Base-by-base conservation (phyloP, 805 yeast species). In the Spathaspora boniae region DNA sequence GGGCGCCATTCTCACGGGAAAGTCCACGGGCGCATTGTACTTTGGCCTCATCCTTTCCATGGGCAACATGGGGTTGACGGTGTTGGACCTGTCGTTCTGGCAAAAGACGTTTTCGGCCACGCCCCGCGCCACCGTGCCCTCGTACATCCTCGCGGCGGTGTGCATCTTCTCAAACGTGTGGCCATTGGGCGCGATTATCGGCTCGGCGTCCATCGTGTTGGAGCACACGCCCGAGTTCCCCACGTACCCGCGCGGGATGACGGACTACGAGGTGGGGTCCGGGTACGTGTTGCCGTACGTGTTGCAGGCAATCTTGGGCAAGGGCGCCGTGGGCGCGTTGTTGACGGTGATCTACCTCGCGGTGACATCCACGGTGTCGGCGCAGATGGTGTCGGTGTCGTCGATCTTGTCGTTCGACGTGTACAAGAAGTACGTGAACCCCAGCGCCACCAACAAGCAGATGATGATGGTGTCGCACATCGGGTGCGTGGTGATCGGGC, bases 381-480 rank as follows among this genome's bases (percentile, higher is more conserved):
- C 69, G 5, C 62, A 63, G 40, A 44, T 63, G 58, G 59, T 63
- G 26, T 60, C 68, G 2, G 68, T 61, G 21, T 54, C 63, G 36
- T 53, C 62, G 34, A 60, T 63, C 40, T 42, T 70, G 28, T 67
- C 75, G 2, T 71, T 65, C 43, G 77, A 71, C 46, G 58, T 69
- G 36, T 71, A 62, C 53, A 60, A 67, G 59, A 62, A 51, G 31
- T 71, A 70, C 47, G 46, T 68, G 39, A 65, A 62, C 30, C 63
- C 63, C 33, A 41, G 51, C 3, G 76, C 76, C 7, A 43, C 58
- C n/a, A 68, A 70, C 29, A 50, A 53, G 17, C 60, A 63, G 33
- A 60, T 71, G 44, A 60, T 70, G 24, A 45, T 54, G 16, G 65
- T 62, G 3, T 65, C 75, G 1, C 73, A 71, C 40, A 40, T 57